Evolutionary conservation across 805 yeast genomes (phyloP).

Genomic region (Candida germanica): DNA sequence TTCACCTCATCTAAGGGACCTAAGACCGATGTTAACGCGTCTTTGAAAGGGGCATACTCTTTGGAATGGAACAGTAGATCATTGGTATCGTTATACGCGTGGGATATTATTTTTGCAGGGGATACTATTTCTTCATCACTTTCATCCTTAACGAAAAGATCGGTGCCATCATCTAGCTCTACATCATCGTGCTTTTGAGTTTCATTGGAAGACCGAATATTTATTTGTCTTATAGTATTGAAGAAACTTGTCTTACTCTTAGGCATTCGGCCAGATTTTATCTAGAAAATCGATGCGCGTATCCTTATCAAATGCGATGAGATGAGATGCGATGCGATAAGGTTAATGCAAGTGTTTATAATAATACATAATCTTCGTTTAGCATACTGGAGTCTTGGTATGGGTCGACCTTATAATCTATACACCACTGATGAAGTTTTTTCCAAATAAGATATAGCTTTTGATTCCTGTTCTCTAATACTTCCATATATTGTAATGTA

Average conservation of each 20-base stretch:
- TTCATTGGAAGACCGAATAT: not conserved
- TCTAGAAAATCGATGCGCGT: not conserved
- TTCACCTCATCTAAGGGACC: conserved; percentile 1
- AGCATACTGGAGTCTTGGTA: conserved; percentile 24
- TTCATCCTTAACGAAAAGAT: not conserved
- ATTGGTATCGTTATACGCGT: too few relatives aligned
- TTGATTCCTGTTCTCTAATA: conserved; percentile 14
- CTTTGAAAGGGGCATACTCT: conserved; percentile 2
- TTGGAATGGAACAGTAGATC: too few relatives aligned
- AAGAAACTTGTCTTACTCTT: not conserved
- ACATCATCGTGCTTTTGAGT: not conserved
- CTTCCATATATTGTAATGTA: conserved; percentile 55
- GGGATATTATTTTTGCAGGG: too few relatives aligned
- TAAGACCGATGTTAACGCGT: conserved; percentile 2
- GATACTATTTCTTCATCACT: not conserved
- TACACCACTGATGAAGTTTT: conserved; percentile 30
- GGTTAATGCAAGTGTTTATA: too few relatives aligned
- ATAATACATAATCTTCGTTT: conserved; percentile 27
- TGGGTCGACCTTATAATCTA: conserved; percentile 20
- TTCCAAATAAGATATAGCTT: conserved; percentile 18
- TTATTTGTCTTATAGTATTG: not conserved
- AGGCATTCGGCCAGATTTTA: not conserved
- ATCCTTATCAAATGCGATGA: not conserved
- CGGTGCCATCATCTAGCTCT: too few relatives aligned
- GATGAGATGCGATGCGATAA: too few relatives aligned